Percentiles rank a stretch among this genome's conserved stretches.
Evolutionary conservation across 2,329 filamentous ascomycete genomes (phyloP).

Genomic region (Sphaerulina populicola): DNA sequence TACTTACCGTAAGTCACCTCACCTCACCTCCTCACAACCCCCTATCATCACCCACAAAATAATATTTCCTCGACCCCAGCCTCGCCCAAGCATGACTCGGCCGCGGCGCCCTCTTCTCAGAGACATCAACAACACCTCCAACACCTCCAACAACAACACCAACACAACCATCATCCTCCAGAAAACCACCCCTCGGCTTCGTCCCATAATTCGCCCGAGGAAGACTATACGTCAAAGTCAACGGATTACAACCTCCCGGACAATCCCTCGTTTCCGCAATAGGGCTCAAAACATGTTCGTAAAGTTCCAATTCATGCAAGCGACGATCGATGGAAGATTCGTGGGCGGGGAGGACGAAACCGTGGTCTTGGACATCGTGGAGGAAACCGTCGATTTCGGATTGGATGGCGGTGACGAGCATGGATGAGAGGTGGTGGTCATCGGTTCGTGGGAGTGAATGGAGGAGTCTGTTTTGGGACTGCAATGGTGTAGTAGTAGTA

Average conservation of each 20-base stretch:
- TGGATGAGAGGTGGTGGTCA: background rate
- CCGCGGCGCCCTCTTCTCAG: background rate
- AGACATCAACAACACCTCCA: background rate
- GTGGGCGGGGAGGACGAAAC: slow-evolving; percentile 3
- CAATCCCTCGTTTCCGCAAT: slow-evolving; percentile 8
- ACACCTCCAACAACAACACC: background rate
- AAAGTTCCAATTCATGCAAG: background rate
- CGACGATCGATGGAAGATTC: slow-evolving; percentile 4
- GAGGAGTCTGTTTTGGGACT: background rate
- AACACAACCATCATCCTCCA: background rate
- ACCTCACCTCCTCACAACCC: slow-evolving; percentile 4
- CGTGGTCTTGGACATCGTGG: slow-evolving; percentile 1
- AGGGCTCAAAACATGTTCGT: slow-evolving; percentile 9
- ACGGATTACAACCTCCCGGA: slow-evolving; percentile 6
- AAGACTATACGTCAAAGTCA: slow-evolving; percentile 8
- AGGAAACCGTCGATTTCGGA: slow-evolving; percentile 10
- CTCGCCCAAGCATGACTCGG: slow-evolving; percentile 5
- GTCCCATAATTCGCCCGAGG: slow-evolving; percentile 5
- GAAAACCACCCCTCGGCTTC: background rate
- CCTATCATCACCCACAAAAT: slow-evolving; percentile 6
- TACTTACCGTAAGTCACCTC: background rate
- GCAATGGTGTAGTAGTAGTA: too few relatives aligned
- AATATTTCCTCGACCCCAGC: slow-evolving; percentile 8
- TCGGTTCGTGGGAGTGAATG: background rate
- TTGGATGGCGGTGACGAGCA: background rate